Base-by-base conservation (phyloP, 1,284 basidiomycete genomes). In the Laetiporus sulphureus region DNA sequence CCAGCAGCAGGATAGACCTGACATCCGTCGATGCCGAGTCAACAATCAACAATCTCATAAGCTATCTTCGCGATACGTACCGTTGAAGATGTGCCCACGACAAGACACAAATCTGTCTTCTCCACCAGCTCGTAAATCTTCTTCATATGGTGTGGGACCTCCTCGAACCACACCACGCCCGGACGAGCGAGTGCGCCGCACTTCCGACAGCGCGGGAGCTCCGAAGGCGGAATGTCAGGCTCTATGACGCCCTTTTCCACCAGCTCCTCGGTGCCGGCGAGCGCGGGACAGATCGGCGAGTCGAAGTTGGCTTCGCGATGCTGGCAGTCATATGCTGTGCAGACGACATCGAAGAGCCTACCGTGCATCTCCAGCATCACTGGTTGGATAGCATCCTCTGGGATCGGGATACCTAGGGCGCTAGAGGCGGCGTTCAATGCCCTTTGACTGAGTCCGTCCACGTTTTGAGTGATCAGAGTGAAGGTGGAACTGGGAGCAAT, bases 131-230 rank as follows among this genome's bases (percentile, higher is more conserved):
- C 44, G 25, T 70, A 60, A 32, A 82, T 78, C 21, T 58, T 41
- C 20, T 66, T 58, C 44, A 77, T 34, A 27, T 72, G 53, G n/a
- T 61, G 48, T 11, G 73, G 73, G 22, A 35, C 47, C 56, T 82
- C 80, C 4, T 72, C 78, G 52, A 83, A 83, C 79, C 79, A 84
- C 0, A 83, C 76, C 4, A 83, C 79, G 2, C 72, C 77, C 3
- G 80, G 79, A 19, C 79, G 65, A 1, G 71, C 64, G 5, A 83
- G 63, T 0, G 60, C 64, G 2, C 65, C 65, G 48, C 78, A 82
- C 42, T 65, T 59, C 12, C 56, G 53, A 54, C 80, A 83, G 1
- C 63, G 61, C 1, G 80, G 81, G 24, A 84, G 60, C 4, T 69
- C 60, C 2, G 61, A 54, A 20, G 59, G 41, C 11, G 70, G 59